Evolutionary conservation across 441 rosid species (phyloP).

Genomic region (Corymbia calophylla): DNA sequence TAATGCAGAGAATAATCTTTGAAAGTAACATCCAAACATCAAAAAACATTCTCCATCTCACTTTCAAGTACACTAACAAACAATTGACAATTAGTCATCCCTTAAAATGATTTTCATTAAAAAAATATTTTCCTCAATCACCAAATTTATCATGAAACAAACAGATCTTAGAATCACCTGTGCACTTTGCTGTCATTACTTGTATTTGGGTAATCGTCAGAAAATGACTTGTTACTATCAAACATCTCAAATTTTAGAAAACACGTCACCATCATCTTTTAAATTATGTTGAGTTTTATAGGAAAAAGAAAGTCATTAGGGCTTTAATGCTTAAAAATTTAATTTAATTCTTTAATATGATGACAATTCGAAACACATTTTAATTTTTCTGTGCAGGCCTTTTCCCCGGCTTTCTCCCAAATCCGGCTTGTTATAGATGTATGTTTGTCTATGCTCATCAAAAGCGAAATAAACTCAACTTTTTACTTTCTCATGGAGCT

Average conservation of each 20-base stretch:
- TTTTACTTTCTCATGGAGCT: background rate
- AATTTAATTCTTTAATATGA: background rate
- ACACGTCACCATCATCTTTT: background rate
- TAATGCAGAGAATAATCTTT: background rate
- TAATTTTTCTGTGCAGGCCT: background rate
- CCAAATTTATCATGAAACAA: background rate
- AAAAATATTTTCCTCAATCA: background rate
- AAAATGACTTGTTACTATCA: background rate
- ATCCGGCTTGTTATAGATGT: background rate
- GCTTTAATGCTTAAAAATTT: background rate
- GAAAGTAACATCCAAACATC: background rate
- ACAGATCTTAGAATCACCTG: background rate
- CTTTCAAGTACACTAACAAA: background rate
- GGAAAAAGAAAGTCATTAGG: background rate
- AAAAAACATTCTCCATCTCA: background rate
- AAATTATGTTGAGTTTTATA: background rate
- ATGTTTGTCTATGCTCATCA: background rate
- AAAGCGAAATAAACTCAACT: background rate
- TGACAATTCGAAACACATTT: background rate
- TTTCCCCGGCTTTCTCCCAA: background rate
- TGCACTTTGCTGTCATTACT: background rate
- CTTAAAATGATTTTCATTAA: background rate
- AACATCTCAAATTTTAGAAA: background rate
- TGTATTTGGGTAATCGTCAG: background rate
- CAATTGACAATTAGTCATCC: background rate